Conservation (phyloP, 371 early-diverging fungal genomes). For the Mortierella sp. region DNA sequence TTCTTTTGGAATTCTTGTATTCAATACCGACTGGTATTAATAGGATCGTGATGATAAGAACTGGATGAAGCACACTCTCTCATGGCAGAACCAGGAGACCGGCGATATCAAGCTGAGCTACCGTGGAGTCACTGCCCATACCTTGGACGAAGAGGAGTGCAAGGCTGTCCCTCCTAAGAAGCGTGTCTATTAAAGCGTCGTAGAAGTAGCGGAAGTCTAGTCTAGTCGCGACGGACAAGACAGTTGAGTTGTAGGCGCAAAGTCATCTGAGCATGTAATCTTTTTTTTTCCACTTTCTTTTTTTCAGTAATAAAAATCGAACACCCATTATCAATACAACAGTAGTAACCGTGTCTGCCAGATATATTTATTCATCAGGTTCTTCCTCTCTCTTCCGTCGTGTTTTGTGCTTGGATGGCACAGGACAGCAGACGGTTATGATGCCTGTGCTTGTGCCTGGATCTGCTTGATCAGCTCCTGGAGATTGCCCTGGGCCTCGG, state of each 20-base stretch:
- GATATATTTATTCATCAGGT: too few species aligned
- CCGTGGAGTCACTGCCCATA: constrained; percentile 82
- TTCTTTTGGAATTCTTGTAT: background rate
- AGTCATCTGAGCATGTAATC: background rate
- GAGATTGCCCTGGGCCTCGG: constrained; percentile 76
- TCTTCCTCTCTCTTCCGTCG: background rate
- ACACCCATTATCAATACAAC: too few species aligned
- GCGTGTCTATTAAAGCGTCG: constrained; percentile 87
- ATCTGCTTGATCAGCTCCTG: constrained; percentile 68
- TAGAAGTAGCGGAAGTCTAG: background rate
- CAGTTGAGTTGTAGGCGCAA: too few species aligned
- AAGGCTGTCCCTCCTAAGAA: constrained; percentile 93
- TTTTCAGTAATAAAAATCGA: background rate
- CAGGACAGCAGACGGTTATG: background rate
- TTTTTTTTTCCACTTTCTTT: constrained; percentile 2
- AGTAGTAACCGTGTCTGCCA: too few species aligned
- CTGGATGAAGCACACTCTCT: constrained; percentile 99
- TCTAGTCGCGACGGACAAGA: too few species aligned
- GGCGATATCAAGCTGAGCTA: constrained; percentile 85
- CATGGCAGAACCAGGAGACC: constrained; percentile 89
- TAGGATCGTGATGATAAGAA: constrained; percentile 88
- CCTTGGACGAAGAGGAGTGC: constrained; percentile 94
- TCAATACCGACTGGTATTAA: background rate
- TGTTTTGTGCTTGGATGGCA: too few species aligned
- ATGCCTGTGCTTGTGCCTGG: constrained; percentile 22